Conservation (phyloP, 2,329 filamentous ascomycete genomes). For the Fusarium concolor region DNA sequence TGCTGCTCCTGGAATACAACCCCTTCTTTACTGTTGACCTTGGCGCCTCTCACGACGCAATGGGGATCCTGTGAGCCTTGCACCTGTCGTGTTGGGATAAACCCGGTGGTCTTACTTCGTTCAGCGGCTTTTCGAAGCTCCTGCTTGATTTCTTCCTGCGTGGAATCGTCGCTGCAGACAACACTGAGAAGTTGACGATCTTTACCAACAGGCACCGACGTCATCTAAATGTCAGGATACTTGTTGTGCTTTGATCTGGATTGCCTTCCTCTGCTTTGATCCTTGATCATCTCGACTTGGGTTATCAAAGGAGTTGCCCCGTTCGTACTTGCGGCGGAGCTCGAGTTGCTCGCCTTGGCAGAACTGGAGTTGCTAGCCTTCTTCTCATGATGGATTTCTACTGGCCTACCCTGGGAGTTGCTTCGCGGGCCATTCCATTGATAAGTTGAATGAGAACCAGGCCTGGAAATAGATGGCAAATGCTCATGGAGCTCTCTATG, state of each 20-base stretch:
- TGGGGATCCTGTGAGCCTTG: slow-evolving; percentile 15
- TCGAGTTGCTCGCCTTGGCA: slow-evolving; percentile 2
- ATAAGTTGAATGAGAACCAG: slow-evolving; percentile 2
- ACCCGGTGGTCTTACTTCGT: slow-evolving; percentile 20
- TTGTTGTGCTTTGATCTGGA: slow-evolving; percentile 4
- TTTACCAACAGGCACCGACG: slow-evolving; percentile 26
- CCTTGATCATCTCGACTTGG: slow-evolving; percentile 18
- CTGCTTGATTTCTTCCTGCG: slow-evolving; percentile 13
- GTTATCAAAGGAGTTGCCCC: not conserved
- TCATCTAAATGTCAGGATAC: slow-evolving; percentile 30
- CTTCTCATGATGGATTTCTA: not conserved
- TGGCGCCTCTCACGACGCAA: not conserved
- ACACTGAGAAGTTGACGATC: slow-evolving; percentile 14
- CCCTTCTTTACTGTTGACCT: not conserved
- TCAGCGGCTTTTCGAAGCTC: slow-evolving; percentile 20
- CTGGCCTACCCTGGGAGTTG: not conserved
- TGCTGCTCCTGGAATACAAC: not conserved
- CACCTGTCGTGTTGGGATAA: slow-evolving; percentile 34
- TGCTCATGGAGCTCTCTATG: not conserved
- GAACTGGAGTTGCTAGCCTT: not conserved
- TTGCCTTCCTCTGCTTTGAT: not conserved
- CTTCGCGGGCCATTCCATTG: not conserved
- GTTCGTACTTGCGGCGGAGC: not conserved
- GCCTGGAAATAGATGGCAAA: not conserved
- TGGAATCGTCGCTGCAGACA: not conserved